Conservation (phyloP, 2,329 filamentous ascomycete genomes). For the Calonectria pseudoreteaudii region DNA sequence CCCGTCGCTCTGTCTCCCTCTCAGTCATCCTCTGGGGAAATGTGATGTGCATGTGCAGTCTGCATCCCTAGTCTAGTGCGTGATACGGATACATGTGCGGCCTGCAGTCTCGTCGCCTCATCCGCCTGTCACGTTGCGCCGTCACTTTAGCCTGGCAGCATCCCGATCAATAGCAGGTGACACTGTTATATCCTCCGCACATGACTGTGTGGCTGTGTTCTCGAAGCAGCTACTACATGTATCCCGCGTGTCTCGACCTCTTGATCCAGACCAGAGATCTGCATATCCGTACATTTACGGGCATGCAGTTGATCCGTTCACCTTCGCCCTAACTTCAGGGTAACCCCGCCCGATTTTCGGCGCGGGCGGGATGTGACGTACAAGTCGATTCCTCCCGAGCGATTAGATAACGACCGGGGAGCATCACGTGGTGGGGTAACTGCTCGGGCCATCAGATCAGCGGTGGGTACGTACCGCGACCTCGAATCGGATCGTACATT, state of each 20-base stretch:
- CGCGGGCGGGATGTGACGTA: conserved; percentile 7
- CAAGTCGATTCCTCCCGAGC: not conserved
- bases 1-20: not conserved
- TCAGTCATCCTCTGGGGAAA: not conserved
- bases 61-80: conserved; percentile 13
- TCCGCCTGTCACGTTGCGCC: conserved; percentile 21
- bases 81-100: conserved; percentile 10
- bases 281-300: not conserved
- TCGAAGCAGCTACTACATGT: conserved; percentile 4
- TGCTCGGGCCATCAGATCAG: not conserved
- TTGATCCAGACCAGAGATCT: not conserved
- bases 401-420: conserved; percentile 11
- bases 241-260: not conserved
- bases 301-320: not conserved
- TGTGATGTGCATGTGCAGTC: conserved; percentile 24
- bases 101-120: conserved; percentile 8
- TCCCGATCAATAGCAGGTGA: conserved; percentile 16
- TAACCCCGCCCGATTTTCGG: conserved; percentile 10
- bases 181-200: not conserved
- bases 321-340: conserved; percentile 6
- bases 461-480: not conserved
- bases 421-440: conserved; percentile 27
- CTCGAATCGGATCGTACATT: conserved; percentile 23
- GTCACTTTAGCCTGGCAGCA: conserved; percentile 9
- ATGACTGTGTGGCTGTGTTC: conserved; percentile 6